Conservation (phyloP, 1,284 basidiomycete genomes). For the Sparassis latifolia region DNA sequence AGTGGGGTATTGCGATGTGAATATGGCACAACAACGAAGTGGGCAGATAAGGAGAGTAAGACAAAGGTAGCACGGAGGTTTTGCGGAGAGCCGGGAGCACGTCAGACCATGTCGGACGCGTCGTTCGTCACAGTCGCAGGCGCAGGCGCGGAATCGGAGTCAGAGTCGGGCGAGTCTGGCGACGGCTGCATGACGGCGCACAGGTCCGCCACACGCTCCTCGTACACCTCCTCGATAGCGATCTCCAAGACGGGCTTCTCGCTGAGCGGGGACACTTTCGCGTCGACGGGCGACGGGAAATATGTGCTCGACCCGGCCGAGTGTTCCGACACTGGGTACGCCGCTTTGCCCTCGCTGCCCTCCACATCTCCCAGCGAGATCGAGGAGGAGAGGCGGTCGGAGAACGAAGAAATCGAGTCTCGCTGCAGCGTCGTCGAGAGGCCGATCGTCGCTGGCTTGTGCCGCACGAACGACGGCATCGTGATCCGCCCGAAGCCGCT, state of each 20-base stretch:
- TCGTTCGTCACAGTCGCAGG: neutral
- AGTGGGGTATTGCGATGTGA: too few species aligned
- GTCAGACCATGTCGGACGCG: constrained; percentile 21
- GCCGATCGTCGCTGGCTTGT: constrained; percentile 1
- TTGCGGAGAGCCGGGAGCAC: too few species aligned
- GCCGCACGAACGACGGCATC: constrained; percentile 28
- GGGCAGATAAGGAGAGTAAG: too few species aligned
- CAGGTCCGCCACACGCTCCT: too few species aligned
- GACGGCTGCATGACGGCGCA: too few species aligned
- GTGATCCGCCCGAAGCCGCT: constrained; percentile 20
- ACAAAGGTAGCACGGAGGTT: too few species aligned
- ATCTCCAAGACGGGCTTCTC: too few species aligned
- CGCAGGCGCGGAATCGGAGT: too few species aligned
- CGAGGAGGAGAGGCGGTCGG: constrained; percentile 25
- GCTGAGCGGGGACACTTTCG: constrained; percentile 1
- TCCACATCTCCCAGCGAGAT: constrained; percentile 21
- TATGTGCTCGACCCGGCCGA: constrained; percentile 17
- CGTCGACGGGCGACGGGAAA: constrained; percentile 14
- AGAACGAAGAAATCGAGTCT: constrained; percentile 23
- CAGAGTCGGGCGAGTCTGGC: neutral
- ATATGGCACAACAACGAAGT: too few species aligned
- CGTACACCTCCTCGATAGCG: too few species aligned
- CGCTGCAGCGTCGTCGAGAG: constrained; percentile 6
- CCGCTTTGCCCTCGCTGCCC: constrained; percentile 14
- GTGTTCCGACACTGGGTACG: constrained; percentile 18